Conservation (phyloP, 2,329 filamentous ascomycete species). For the Torrubiella hemipterigena region DNA sequence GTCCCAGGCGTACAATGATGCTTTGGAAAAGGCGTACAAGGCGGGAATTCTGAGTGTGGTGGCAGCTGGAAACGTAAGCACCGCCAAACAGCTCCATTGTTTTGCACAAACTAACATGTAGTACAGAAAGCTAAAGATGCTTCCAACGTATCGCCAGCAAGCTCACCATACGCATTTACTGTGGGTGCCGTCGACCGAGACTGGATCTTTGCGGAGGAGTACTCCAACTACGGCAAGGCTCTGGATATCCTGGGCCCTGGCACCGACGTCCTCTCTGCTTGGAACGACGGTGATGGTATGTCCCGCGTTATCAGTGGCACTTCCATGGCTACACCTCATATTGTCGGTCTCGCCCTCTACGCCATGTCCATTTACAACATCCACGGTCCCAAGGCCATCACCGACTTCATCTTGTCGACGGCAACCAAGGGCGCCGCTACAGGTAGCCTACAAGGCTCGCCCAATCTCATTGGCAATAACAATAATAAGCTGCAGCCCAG, state of each 20-base stretch:
- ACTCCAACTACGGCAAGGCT: constrained; percentile 36
- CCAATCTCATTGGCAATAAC: constrained; percentile 40
- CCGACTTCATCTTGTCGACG: constrained; percentile 15
- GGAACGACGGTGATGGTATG: constrained; percentile 29
- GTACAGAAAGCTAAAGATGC: constrained; percentile 17
- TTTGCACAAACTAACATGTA: too few relatives aligned
- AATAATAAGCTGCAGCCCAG: constrained; percentile 21
- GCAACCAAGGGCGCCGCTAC: background rate
- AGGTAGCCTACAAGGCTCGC: constrained; percentile 21
- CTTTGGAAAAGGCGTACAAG: constrained; percentile 30
- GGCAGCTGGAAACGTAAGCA: constrained; percentile 45
- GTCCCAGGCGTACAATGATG: constrained; percentile 35
- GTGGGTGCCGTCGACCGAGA: constrained; percentile 22
- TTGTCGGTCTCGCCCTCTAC: constrained; percentile 42
- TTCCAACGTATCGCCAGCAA: constrained; percentile 17
- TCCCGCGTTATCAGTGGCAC: constrained; percentile 43
- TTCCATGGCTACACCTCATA: constrained; percentile 52
- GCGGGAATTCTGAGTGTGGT: constrained; percentile 38
- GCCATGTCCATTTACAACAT: constrained; percentile 30
- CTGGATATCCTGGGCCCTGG: constrained; percentile 43
- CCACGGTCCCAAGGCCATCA: constrained; percentile 22
- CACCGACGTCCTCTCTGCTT: constrained; percentile 31
- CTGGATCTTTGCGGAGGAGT: constrained; percentile 26
- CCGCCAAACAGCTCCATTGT: too few relatives aligned
- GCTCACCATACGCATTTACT: constrained; percentile 18